A percentile compares a stretch with the other conserved stretches of the same genome.
phyloP scores from a whole-genome alignment of 129 eudicot genomes.

The Flaveria brownii region DNA sequence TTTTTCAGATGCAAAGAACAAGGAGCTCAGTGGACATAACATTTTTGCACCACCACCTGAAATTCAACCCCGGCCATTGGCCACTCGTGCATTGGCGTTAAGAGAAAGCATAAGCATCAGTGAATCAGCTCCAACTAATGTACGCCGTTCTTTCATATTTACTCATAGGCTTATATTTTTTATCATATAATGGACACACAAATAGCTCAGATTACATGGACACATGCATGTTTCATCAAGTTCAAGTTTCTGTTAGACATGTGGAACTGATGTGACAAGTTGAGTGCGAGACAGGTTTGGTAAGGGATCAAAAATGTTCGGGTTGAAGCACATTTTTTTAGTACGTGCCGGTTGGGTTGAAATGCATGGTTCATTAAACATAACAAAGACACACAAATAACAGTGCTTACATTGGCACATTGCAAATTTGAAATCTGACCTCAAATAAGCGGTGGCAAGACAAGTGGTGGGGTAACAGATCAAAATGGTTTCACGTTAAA shows the following conservation, averaged over 20 bases:
- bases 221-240: not conserved
- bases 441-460: not conserved
- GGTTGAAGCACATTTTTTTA: no score
- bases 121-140: conserved; percentile 52
- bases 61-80: conserved; percentile 49
- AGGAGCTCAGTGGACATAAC: conserved; percentile 90
- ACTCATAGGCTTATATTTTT: not conserved
- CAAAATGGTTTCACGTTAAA: not conserved
- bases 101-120: conserved; percentile 75
- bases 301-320: no score
- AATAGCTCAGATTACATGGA: not conserved
- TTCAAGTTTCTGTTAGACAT: no score
- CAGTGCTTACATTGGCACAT: not conserved
- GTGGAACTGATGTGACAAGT: no score
- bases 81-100: conserved; percentile 60
- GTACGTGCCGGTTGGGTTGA: no score
- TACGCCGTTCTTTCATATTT: conserved; percentile 28
- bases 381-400: no score
- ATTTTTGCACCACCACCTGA: conserved; percentile 97
- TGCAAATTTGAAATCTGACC: not conserved
- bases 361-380: no score
- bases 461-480: not conserved
- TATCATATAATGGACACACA: conserved; percentile 8
- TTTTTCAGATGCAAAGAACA: conserved; percentile 71
- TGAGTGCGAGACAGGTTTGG: no score